Conservation (phyloP, 345 rosid genomes). For the Eucalyptus curtisii region DNA sequence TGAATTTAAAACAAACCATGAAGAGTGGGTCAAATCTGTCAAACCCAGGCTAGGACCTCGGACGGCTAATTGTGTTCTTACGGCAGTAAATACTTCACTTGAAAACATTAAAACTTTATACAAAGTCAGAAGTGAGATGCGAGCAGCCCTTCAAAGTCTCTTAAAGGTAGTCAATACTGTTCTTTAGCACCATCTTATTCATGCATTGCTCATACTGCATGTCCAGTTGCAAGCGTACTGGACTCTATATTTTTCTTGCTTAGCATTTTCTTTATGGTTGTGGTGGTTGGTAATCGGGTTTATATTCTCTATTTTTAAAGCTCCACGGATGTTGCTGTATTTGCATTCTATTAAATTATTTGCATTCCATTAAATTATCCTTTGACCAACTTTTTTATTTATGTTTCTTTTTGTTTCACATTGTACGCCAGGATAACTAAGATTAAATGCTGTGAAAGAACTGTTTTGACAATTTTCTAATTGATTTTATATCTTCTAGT, state of each 20-base stretch:
- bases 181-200: neutral
- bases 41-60: constrained; percentile 61
- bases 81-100: constrained; percentile 38
- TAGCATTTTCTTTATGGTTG: neutral
- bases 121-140: constrained; percentile 73
- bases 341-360: neutral
- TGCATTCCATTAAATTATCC: neutral
- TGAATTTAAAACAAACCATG: constrained; percentile 82
- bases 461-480: neutral
- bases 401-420: neutral
- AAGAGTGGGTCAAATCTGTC: constrained; percentile 74
- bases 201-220: neutral
- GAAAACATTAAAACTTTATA: constrained; percentile 50
- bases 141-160: constrained; percentile 57
- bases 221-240: neutral
- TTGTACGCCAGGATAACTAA: neutral
- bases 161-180: constrained; percentile 36
- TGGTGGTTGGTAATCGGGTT: neutral
- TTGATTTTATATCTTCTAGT: neutral
- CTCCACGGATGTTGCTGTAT: neutral
- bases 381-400: neutral
- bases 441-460: neutral
- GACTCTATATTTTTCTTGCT: neutral
- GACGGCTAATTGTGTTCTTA: constrained; percentile 34
- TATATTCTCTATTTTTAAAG: neutral